Evolutionary conservation across 2,329 filamentous ascomycete species (phyloP).

Genomic region (Monosporascus sp.): DNA sequence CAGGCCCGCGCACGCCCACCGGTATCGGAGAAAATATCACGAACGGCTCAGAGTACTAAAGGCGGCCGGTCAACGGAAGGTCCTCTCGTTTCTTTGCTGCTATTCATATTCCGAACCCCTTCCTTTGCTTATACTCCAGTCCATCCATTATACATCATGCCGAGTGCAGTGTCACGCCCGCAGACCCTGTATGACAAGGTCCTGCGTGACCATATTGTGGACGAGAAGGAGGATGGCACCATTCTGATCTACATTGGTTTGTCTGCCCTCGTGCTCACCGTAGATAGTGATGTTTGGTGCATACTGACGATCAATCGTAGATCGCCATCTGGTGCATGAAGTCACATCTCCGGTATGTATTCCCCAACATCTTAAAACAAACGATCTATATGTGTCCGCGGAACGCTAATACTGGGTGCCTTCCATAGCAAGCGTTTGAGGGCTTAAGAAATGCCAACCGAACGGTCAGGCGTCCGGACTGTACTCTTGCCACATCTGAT

Average conservation of each 20-base stretch:
- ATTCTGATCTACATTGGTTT: slow-evolving; percentile 87
- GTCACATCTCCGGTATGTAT: slow-evolving; percentile 84
- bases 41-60: background rate
- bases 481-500: slow-evolving; percentile 93
- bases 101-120: background rate
- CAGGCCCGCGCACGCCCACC: background rate
- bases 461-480: slow-evolving; percentile 87
- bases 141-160: slow-evolving; percentile 54
- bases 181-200: slow-evolving; percentile 98
- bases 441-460: slow-evolving; percentile 85
- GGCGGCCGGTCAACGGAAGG: background rate
- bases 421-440: slow-evolving; percentile 84
- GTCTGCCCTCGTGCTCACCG: slow-evolving; percentile 22
- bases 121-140: background rate
- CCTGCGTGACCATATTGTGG: slow-evolving; percentile 87
- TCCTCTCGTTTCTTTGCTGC: background rate
- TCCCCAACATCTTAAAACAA: background rate
- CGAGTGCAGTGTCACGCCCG: slow-evolving; percentile 46
- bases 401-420: slow-evolving; percentile 9
- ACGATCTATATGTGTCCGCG: background rate
- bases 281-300: slow-evolving; percentile 3
- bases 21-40: background rate
- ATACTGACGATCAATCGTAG: slow-evolving; percentile 36
- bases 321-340: slow-evolving; percentile 95
- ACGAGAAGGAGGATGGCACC: slow-evolving; percentile 91